Conservation (phyloP, 2,329 filamentous ascomycete genomes). For the Ustulina deusta region DNA sequence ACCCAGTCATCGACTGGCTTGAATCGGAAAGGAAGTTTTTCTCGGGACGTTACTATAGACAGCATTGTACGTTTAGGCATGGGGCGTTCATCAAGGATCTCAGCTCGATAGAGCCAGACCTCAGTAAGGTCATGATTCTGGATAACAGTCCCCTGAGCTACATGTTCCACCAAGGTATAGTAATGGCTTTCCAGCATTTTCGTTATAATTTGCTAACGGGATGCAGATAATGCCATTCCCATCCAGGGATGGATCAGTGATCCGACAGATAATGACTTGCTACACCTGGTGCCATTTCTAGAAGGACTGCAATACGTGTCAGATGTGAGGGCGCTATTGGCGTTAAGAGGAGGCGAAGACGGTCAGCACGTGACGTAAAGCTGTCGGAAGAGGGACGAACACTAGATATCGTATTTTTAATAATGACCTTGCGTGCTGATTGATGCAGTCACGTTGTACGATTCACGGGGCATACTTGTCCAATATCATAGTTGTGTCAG, state of each 20-base stretch:
- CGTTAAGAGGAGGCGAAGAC: constrained; percentile 86
- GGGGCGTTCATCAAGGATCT: constrained; percentile 99
- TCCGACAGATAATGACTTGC: constrained; percentile 93
- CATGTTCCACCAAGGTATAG: constrained; percentile 93
- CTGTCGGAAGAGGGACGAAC: constrained; percentile 22
- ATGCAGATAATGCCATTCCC: constrained; percentile 93
- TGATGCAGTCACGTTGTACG: constrained; percentile 16
- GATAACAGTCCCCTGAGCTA: constrained; percentile 99
- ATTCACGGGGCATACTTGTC: constrained; percentile 4
- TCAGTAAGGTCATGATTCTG: constrained; percentile 98
- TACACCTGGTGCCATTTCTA: constrained; percentile 91
- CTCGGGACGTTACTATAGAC: constrained; percentile 90
- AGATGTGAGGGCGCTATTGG: constrained; percentile 90
- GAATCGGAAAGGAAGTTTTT: constrained; percentile 98
- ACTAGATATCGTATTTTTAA: constrained; percentile 38
- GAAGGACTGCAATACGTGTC: constrained; percentile 97
- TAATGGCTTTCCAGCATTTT: constrained; percentile 45
- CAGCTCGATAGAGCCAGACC: constrained; percentile 92
- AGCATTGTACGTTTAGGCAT: constrained; percentile 95
- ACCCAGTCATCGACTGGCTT: constrained; percentile 98
- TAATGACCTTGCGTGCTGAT: constrained; percentile 26
- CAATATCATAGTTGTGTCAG: constrained; percentile 2
- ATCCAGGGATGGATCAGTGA: constrained; percentile 99
- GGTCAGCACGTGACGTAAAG: constrained; percentile 61
- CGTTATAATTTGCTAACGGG: constrained; percentile 37